These are phyloP conservation scores for Wickerhamiella qilinensis DNA, from an alignment of 805 yeast genomes.

Conservation along the genomic window DNA sequence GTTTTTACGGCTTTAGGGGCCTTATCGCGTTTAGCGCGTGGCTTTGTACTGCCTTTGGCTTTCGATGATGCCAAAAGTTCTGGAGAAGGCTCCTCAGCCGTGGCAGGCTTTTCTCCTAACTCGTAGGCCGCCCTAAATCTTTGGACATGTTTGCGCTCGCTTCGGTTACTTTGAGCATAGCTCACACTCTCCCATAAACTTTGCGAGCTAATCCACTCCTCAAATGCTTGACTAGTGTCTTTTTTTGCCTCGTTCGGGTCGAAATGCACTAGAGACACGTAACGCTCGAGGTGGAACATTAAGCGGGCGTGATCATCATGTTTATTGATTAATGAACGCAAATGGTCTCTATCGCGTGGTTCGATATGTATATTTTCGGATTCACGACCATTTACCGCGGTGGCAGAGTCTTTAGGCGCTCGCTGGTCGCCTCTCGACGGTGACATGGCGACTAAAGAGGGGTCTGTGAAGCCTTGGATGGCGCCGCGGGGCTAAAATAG, in stretches of 20 bases:
- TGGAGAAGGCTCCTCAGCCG: no score
- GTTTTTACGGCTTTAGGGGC: no score
- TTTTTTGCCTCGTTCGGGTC: constrained; percentile 22
- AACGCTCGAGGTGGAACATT: constrained; percentile 25
- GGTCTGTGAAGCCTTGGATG: background rate
- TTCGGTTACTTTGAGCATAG: constrained; percentile 10
- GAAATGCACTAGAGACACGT: constrained; percentile 24
- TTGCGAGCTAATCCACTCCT: constrained; percentile 17
- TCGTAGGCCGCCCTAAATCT: background rate
- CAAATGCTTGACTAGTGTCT: constrained; percentile 21
- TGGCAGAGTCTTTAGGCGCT: background rate
- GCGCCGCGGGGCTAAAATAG: background rate
- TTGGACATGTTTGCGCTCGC: constrained; percentile 4
- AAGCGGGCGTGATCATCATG: constrained; percentile 24
- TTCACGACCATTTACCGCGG: background rate
- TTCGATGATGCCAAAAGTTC: no score
- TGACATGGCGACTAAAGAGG: background rate
- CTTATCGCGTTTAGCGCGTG: no score
- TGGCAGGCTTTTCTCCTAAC: background rate
- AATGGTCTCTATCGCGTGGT: constrained; percentile 1
- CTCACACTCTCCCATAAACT: constrained; percentile 24
- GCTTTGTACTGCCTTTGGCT: no score
- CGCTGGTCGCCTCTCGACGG: background rate
- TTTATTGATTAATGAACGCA: constrained; percentile 14
- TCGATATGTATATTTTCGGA: background rate